Conservation (phyloP, 805 yeast species). For the Candida broadrunensis region DNA sequence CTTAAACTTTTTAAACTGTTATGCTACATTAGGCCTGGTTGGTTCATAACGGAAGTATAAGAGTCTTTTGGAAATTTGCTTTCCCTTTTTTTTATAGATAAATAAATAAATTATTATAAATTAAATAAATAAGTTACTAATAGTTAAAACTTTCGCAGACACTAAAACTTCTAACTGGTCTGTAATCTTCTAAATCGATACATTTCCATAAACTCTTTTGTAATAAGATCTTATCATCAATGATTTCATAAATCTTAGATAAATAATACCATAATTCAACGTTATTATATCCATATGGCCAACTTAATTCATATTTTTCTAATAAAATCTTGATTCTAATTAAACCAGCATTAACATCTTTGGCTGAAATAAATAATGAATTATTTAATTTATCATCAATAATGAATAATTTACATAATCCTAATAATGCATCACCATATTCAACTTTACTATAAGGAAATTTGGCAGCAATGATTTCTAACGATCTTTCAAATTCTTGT, state of each 20-base stretch:
- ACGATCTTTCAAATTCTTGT: conserved; percentile 62
- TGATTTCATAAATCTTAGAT: conserved; percentile 57
- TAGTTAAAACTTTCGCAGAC: conserved; percentile 18
- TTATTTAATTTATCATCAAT: conserved; percentile 31
- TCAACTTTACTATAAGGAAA: conserved; percentile 23
- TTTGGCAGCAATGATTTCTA: conserved; percentile 40
- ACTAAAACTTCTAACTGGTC: conserved; percentile 49
- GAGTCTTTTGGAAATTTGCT: too few species aligned
- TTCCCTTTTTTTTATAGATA: not conserved
- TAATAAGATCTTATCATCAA: conserved; percentile 48
- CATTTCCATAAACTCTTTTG: conserved; percentile 58
- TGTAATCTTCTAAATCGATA: conserved; percentile 58
- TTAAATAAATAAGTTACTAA: not conserved
- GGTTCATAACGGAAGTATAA: too few species aligned
- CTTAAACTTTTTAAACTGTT: too few species aligned
- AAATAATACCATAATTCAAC: conserved; percentile 71
- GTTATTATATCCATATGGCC: conserved; percentile 39
- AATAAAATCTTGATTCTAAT: conserved; percentile 50
- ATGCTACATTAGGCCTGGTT: too few species aligned
- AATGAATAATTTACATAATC: conserved; percentile 50
- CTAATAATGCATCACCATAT: conserved; percentile 52
- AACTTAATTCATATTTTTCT: conserved; percentile 32
- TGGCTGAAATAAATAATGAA: conserved; percentile 48
- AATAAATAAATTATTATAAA: not conserved
- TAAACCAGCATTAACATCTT: conserved; percentile 60